phyloP scores from a whole-genome alignment of 2,329 filamentous ascomycete genomes.

The Trichocomaceae sp. region DNA sequence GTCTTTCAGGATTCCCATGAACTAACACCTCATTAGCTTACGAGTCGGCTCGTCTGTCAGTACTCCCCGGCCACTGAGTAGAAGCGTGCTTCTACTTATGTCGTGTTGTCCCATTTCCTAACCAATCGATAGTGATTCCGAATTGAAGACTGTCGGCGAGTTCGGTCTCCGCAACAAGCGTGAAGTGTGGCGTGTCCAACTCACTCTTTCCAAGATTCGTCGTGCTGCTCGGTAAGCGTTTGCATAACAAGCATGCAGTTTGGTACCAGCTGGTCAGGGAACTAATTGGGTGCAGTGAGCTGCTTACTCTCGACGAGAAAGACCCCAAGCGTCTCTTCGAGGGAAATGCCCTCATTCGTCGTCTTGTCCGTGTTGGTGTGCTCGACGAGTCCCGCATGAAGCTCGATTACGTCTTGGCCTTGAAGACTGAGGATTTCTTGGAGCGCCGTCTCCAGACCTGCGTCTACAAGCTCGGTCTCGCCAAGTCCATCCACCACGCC shows the following conservation, averaged over 20 bases:
- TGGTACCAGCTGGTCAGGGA: not conserved
- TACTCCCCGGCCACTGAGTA: conserved; percentile 89
- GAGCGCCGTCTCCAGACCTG: conserved; percentile 99
- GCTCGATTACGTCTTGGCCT: conserved; percentile 99
- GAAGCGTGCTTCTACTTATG: conserved; percentile 96
- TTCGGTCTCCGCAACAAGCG: conserved; percentile 99
- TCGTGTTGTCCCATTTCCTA: conserved; percentile 65
- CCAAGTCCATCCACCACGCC: conserved; percentile 99
- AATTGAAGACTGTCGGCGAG: conserved; percentile 99
- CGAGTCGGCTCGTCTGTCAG: conserved; percentile 99
- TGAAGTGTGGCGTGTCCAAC: conserved; percentile 99
- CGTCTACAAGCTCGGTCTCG: conserved; percentile 99
- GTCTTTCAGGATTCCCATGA: conserved; percentile 14
- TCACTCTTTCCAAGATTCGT: conserved; percentile 99
- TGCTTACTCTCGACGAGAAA: conserved; percentile 99
- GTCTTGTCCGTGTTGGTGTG: conserved; percentile 98
- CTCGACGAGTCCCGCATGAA: conserved; percentile 99
- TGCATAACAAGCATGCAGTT: not conserved
- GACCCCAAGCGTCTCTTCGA: conserved; percentile 99
- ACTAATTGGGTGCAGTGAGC: conserved; percentile 61
- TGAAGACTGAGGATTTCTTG: conserved; percentile 99
- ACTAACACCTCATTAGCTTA: conserved; percentile 56
- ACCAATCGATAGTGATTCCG: conserved; percentile 80
- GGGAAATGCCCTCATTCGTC: conserved; percentile 99
- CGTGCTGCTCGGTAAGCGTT: conserved; percentile 91